Evolutionary conservation across 2,329 filamentous ascomycete genomes (phyloP).

Genomic region (Pseudogymnoascus sp.): DNA sequence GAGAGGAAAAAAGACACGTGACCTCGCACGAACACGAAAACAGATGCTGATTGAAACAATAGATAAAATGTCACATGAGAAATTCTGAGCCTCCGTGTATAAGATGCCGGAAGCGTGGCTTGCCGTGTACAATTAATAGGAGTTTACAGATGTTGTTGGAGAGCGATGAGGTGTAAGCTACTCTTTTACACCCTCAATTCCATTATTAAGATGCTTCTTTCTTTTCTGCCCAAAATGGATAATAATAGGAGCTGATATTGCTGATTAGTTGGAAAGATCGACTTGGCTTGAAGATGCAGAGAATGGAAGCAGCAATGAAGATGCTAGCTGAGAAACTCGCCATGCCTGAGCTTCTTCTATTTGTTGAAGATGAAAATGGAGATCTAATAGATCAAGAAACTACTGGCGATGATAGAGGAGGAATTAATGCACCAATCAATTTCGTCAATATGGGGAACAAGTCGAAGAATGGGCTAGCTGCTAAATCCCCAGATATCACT

Average conservation of each 20-base stretch:
- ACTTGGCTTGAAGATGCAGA: slow-evolving; percentile 33
- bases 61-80: slow-evolving; percentile 39
- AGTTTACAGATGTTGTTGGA: slow-evolving; percentile 39
- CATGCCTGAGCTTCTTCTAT: slow-evolving; percentile 19
- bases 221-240: not conserved
- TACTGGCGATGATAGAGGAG: not conserved
- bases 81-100: slow-evolving; percentile 35
- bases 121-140: slow-evolving; percentile 37
- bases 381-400: slow-evolving; percentile 15
- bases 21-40: not conserved
- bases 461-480: not conserved
- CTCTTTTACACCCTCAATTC: not conserved
- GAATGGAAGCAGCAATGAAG: slow-evolving; percentile 33
- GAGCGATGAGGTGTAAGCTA: slow-evolving; percentile 31
- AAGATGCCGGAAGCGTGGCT: slow-evolving; percentile 35
- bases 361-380: not conserved
- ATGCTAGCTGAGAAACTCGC: slow-evolving; percentile 22
- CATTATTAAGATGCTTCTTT: not conserved
- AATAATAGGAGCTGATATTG: not conserved
- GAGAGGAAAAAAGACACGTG: not conserved
- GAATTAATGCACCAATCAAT: not conserved
- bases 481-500: not conserved
- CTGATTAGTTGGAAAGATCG: slow-evolving; percentile 35
- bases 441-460: not conserved
- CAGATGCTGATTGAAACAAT: not conserved